Percentiles rank a stretch among this genome's conserved stretches.
phyloP scores from a whole-genome alignment of 495 filamentous ascomycete genomes.

The Aspergillus baeticus region DNA sequence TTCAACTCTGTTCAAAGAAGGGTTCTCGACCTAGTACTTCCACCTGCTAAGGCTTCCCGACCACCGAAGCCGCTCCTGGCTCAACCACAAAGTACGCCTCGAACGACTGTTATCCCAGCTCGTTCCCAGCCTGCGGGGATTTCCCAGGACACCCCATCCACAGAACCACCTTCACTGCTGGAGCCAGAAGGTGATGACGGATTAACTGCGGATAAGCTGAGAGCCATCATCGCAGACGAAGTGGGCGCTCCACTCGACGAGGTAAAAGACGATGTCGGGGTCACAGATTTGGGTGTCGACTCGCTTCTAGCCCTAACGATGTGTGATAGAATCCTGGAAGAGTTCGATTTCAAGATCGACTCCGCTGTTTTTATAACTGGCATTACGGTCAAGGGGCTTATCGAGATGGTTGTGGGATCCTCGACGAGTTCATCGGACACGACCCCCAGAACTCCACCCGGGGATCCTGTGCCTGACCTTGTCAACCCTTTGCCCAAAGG shows the following conservation, averaged over 20 bases:
- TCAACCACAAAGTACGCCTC: too few species aligned
- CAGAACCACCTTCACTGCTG: conserved; percentile 3
- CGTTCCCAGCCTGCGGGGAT: background rate
- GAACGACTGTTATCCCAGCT: too few species aligned
- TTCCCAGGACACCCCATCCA: conserved; percentile 16
- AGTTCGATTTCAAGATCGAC: conserved; percentile 23
- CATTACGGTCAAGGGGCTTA: too few species aligned
- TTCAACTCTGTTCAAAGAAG: background rate
- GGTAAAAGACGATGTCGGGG: conserved; percentile 46
- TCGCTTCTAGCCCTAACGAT: conserved; percentile 50
- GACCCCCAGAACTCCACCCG: too few species aligned
- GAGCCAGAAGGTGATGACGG: conserved; percentile 38
- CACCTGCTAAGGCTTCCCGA: conserved; percentile 12
- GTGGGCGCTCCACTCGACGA: conserved; percentile 60
- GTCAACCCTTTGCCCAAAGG: too few species aligned
- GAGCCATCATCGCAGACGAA: conserved; percentile 60
- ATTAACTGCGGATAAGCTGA: too few species aligned
- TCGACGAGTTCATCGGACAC: too few species aligned
- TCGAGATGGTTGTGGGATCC: too few species aligned
- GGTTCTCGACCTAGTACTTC: background rate
- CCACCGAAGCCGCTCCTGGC: background rate
- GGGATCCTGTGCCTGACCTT: too few species aligned
- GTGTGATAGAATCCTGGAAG: conserved; percentile 43
- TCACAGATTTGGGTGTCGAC: conserved; percentile 51
- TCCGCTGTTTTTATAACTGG: too few species aligned